Evolutionary conservation across 169 alveolate species (phyloP), one percentile per base, ranked within the genome.

Genomic region (Cryptosporidium canis): DNA sequence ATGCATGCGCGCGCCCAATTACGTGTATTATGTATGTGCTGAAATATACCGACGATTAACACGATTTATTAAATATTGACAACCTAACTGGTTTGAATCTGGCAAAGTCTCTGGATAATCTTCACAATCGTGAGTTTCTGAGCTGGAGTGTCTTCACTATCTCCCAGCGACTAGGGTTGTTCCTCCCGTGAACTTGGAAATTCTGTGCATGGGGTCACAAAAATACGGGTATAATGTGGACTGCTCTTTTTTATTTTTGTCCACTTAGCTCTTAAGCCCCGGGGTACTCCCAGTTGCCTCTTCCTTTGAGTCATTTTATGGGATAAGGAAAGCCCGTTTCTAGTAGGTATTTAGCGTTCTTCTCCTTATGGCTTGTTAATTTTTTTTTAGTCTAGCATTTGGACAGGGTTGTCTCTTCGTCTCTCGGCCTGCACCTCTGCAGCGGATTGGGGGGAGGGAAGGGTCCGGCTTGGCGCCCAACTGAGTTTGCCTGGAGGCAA

Each of bases 271-370:
- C 18, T 31, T 16, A 9, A 61, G n/a, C 45, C 9, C 41, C 68
- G 31, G 31, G 18, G 68, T 61, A 27, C 33, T 58, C 24, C 63
- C 63, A 27, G 31, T 61, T 35, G 48, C 68, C 68, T 61, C 33
- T 18, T 61, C 33, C 68, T 44, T 35, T 61, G 24, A 44, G 31
- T 39, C 33, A 39, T 35, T 61, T 61, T 61, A 21, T 61, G 68
- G 68, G 47, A 61, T 35, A 35, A 29, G 68, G 67, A 58, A 56
- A 61, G 5, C 45, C 67, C 29, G 9, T n/a, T 51, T 51, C 63
- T 61, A 61, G 41, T 61, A 61, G 68, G 68, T 61, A 61, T 61
- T 61, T 61, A 61, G 68, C 68, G 68, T 61, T 61, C 68, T 61
- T 61, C 33, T 61, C 44, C 45, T 61, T 61, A 61, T 61, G 68